Evolutionary conservation across 768 basidiomycete species (phyloP).

Genomic region (Rhodocollybia butyracea): DNA sequence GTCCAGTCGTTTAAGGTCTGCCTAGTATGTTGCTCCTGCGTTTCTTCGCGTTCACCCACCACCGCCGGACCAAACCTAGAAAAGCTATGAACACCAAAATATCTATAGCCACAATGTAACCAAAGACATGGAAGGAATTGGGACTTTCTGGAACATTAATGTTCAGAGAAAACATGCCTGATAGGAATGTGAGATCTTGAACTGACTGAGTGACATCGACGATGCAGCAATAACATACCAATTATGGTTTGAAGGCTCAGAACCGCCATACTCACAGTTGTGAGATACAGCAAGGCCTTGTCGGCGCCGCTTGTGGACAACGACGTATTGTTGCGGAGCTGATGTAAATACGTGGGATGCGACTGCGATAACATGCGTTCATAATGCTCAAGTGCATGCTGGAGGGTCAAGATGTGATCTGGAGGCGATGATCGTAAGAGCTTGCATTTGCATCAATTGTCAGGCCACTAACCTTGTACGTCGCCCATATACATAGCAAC

Average conservation of each 20-base stretch:
- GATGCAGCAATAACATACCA: constrained; percentile 35
- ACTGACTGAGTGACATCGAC: not conserved
- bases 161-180: constrained; percentile 73
- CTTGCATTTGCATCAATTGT: not conserved
- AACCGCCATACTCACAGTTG: constrained; percentile 63
- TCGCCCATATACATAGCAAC: constrained; percentile 89
- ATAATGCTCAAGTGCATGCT: constrained; percentile 80
- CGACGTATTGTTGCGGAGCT: constrained; percentile 62
- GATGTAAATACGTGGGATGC: constrained; percentile 81
- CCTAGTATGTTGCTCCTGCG: constrained; percentile 16
- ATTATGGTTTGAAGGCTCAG: constrained; percentile 59
- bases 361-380: constrained; percentile 87
- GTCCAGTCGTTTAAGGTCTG: no score
- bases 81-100: constrained; percentile 43
- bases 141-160: constrained; percentile 56
- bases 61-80: constrained; percentile 48
- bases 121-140: constrained; percentile 52
- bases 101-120: constrained; percentile 44
- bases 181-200: not conserved
- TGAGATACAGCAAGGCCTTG: constrained; percentile 62
- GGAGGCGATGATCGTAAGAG: not conserved
- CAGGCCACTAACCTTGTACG: constrained; percentile 65
- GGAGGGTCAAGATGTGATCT: constrained; percentile 91
- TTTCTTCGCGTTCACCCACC: constrained; percentile 60
- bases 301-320: constrained; percentile 61